Evolutionary conservation across 495 filamentous ascomycete genomes (phyloP).

Genomic region (Lasiosphaeria hispida): DNA sequence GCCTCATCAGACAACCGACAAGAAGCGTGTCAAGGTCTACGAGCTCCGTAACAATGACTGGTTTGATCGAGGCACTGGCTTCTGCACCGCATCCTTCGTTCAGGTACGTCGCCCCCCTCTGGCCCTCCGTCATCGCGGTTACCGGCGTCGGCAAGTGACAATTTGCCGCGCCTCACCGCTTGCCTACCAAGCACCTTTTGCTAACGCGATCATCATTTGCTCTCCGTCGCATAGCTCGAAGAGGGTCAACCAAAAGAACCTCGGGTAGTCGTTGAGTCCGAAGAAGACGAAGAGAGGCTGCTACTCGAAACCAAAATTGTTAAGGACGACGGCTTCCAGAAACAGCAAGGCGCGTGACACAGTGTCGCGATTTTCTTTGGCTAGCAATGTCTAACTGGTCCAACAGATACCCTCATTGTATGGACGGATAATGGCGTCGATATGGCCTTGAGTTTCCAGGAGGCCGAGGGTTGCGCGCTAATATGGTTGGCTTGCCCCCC

Average conservation of each 20-base stretch:
- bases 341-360: slow-evolving; percentile 79
- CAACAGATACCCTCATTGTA: slow-evolving; percentile 88
- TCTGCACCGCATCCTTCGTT: slow-evolving; percentile 77
- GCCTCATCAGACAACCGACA: slow-evolving; percentile 77
- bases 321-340: slow-evolving; percentile 96
- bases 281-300: slow-evolving; percentile 80
- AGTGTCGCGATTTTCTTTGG: neutral
- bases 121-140: neutral
- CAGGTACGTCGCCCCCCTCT: slow-evolving; percentile 56
- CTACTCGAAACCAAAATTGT: slow-evolving; percentile 86
- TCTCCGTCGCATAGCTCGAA: slow-evolving; percentile 31
- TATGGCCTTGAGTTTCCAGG: slow-evolving; percentile 98
- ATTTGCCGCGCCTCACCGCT: neutral
- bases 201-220: slow-evolving; percentile 13
- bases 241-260: slow-evolving; percentile 63
- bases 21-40: slow-evolving; percentile 98
- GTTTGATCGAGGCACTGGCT: slow-evolving; percentile 96
- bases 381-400: slow-evolving; percentile 26
- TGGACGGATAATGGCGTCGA: slow-evolving; percentile 95
- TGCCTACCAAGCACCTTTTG: neutral
- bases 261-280: slow-evolving; percentile 86
- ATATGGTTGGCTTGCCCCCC: slow-evolving; percentile 66
- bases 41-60: slow-evolving; percentile 98
- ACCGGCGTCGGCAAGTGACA: neutral
- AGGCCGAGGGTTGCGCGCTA: slow-evolving; percentile 86